A percentile compares a stretch with the other conserved stretches of the same genome.
Evolutionary conservation across 2,329 filamentous ascomycete species (phyloP).

Genomic region (Dactylonectria estremocensis): DNA sequence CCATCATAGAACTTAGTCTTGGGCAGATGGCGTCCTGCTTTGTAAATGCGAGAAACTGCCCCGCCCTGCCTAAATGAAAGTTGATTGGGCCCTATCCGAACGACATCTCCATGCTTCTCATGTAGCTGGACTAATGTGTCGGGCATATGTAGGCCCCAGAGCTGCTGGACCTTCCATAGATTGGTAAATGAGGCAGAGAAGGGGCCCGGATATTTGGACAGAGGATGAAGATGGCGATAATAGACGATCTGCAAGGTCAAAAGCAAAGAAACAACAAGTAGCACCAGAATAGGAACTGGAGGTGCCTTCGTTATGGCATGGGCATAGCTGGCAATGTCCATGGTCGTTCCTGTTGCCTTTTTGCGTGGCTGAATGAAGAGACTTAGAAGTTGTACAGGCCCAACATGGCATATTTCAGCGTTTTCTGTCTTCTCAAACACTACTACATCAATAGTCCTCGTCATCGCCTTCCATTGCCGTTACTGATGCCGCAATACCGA

Average conservation of each 20-base stretch:
- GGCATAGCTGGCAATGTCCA: not conserved
- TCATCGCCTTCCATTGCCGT: not conserved
- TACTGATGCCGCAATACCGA: not conserved
- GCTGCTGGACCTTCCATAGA: conserved; percentile 16
- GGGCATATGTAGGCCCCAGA: conserved; percentile 25
- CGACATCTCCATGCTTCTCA: conserved; percentile 18
- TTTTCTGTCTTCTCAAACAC: not conserved
- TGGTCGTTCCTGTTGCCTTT: not conserved
- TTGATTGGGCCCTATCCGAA: conserved; percentile 18
- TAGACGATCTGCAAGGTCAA: not conserved
- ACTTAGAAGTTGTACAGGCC: not conserved
- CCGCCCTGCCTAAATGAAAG: conserved; percentile 18
- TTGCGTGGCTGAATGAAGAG: not conserved
- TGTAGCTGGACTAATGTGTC: conserved; percentile 5
- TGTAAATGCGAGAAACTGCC: conserved; percentile 21
- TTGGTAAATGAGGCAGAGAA: conserved; percentile 14
- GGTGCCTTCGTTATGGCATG: not conserved
- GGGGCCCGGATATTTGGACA: conserved; percentile 21
- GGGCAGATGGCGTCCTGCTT: conserved; percentile 12
- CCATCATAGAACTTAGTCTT: conserved; percentile 28
- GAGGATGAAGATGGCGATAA: conserved; percentile 12
- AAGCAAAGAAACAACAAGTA: not conserved
- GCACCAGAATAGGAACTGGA: not conserved
- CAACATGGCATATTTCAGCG: not conserved
- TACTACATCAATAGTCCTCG: not conserved